Evolutionary conservation across 495 filamentous ascomycete genomes (phyloP).

Genomic region (Lentithecium fluviatile): DNA sequence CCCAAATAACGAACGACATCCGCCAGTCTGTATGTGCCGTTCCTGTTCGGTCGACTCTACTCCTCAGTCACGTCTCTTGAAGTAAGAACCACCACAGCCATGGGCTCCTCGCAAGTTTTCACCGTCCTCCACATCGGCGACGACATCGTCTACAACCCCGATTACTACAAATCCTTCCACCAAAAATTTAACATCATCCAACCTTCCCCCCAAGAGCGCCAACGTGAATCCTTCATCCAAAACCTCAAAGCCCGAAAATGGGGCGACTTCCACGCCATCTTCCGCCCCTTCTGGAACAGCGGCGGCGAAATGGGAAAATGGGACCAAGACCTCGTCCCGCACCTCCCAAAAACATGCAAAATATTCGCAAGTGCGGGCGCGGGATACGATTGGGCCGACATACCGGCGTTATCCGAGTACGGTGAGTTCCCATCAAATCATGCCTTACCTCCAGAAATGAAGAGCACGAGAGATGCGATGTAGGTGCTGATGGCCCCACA

Average conservation of each 20-base stretch:
- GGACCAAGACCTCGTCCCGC: slow-evolving; percentile 63
- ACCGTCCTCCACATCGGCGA: slow-evolving; percentile 68
- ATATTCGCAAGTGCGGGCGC: slow-evolving; percentile 69
- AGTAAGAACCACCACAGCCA: too few relatives aligned
- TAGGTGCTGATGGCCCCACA: neutral
- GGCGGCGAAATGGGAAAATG: slow-evolving; percentile 72
- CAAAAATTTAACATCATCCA: slow-evolving; percentile 55
- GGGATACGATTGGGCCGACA: slow-evolving; percentile 71
- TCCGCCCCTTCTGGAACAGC: slow-evolving; percentile 70
- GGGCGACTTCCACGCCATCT: slow-evolving; percentile 67
- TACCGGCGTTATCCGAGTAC: slow-evolving; percentile 56
- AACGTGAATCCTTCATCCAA: slow-evolving; percentile 55
- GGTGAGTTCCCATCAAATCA: slow-evolving; percentile 57
- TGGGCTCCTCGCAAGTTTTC: neutral
- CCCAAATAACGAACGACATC: too few relatives aligned
- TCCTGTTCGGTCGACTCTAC: too few relatives aligned
- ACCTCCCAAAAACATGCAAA: slow-evolving; percentile 60
- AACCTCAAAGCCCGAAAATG: slow-evolving; percentile 54
- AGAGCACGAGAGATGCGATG: too few relatives aligned
- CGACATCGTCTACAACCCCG: slow-evolving; percentile 64
- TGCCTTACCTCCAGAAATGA: too few relatives aligned
- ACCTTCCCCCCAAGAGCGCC: slow-evolving; percentile 4
- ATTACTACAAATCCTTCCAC: slow-evolving; percentile 56
- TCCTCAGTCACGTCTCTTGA: too few relatives aligned
- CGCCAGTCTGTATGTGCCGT: too few relatives aligned